These are phyloP conservation scores for Tubosaeta brunneosetosa DNA, from an alignment of 768 basidiomycete genomes.

Conservation along the genomic window DNA sequence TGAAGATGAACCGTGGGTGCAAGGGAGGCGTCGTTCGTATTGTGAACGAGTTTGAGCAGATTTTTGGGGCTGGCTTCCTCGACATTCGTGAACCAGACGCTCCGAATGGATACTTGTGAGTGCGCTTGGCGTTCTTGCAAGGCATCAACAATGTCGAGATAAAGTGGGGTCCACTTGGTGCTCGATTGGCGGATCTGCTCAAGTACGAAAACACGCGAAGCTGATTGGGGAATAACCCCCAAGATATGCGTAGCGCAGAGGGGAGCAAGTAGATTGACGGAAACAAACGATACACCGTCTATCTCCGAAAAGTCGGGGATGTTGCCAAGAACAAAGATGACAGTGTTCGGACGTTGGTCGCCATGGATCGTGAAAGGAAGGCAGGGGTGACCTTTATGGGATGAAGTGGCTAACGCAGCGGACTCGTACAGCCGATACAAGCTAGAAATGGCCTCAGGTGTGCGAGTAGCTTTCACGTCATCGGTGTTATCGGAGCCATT, in stretches of 20 bases:
- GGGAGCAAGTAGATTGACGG: slow-evolving; percentile 66
- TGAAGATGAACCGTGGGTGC: slow-evolving; percentile 50
- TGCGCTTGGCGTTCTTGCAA: slow-evolving; percentile 56
- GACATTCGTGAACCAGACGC: slow-evolving; percentile 55
- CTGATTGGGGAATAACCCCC: slow-evolving; percentile 54
- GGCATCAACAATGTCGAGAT: slow-evolving; percentile 72
- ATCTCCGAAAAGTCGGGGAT: slow-evolving; percentile 39
- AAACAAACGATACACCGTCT: slow-evolving; percentile 60
- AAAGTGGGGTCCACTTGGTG: slow-evolving; percentile 86
- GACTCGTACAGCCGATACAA: slow-evolving; percentile 63
- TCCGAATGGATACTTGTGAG: slow-evolving; percentile 52
- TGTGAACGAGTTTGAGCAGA: slow-evolving; percentile 49
- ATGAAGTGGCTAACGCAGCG: slow-evolving; percentile 59
- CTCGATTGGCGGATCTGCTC: slow-evolving; percentile 75
- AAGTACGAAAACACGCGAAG: slow-evolving; percentile 68
- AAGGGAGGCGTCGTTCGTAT: slow-evolving; percentile 34
- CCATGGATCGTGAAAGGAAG: slow-evolving; percentile 52
- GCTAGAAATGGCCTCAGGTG: slow-evolving; percentile 7
- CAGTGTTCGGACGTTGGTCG: slow-evolving; percentile 54
- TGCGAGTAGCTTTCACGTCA: not conserved
- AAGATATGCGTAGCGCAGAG: slow-evolving; percentile 54
- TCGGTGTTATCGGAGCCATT: slow-evolving; percentile 14
- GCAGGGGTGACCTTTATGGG: slow-evolving; percentile 57
- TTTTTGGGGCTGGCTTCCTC: slow-evolving; percentile 37
- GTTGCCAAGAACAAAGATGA: slow-evolving; percentile 68